A percentile compares a stretch with the other conserved stretches of the same genome.
Conservation (phyloP, 257 asterid genomes). For the Capsicum rhomboideum region DNA sequence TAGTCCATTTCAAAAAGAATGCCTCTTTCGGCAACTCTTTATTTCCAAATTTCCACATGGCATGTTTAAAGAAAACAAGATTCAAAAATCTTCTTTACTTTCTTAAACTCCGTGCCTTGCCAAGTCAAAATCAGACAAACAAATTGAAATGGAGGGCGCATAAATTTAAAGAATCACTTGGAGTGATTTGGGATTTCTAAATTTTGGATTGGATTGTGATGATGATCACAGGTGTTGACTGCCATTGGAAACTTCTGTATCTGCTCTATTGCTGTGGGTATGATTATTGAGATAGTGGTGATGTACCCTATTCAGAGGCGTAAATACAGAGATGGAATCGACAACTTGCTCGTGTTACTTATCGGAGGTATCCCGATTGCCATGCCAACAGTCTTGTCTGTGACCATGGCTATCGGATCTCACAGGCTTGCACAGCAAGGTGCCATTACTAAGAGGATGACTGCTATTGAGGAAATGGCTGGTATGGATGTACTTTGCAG, state of each 20-base stretch:
- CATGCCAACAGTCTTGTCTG: constrained; percentile 90
- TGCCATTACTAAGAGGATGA: constrained; percentile 95
- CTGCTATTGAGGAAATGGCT: constrained; percentile 98
- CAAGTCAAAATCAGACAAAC: too few relatives aligned
- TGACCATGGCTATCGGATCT: constrained; percentile 96
- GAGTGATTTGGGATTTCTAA: background rate
- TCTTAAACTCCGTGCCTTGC: too few relatives aligned
- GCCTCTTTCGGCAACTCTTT: too few relatives aligned
- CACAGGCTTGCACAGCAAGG: constrained; percentile 88
- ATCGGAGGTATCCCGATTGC: constrained; percentile 96
- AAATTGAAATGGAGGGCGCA: too few relatives aligned
- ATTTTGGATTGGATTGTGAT: background rate
- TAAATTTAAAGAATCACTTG: background rate
- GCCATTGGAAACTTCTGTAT: constrained; percentile 93
- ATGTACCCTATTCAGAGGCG: constrained; percentile 77
- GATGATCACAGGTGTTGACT: constrained; percentile 51
- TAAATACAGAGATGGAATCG: constrained; percentile 75
- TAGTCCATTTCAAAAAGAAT: too few relatives aligned
- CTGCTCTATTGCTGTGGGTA: constrained; percentile 75
- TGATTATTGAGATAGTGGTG: constrained; percentile 61
- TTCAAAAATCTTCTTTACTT: too few relatives aligned
- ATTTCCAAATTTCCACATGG: too few relatives aligned
- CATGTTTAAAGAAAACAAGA: too few relatives aligned
- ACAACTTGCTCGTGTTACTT: constrained; percentile 71
- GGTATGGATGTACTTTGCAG: constrained; percentile 97